Percentiles rank a stretch among this genome's conserved stretches.
These are phyloP conservation scores for Xylaria sp. DNA, from an alignment of 2,329 filamentous ascomycete species.

Conservation along the genomic window DNA sequence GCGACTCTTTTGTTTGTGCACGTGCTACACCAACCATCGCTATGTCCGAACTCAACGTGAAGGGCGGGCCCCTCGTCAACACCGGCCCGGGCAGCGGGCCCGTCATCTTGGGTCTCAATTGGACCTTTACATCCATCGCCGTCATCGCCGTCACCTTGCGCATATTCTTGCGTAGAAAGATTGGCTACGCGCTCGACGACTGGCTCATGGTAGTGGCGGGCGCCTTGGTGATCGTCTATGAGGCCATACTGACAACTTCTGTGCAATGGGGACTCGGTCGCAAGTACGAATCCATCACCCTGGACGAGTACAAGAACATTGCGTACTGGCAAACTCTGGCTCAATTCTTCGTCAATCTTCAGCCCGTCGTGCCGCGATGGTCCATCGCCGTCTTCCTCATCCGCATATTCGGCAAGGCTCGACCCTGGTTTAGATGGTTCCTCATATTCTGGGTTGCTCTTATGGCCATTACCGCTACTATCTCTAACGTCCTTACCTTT, in stretches of 20 bases:
- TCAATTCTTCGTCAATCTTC: background rate
- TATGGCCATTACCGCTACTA: background rate
- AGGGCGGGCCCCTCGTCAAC: too few species aligned
- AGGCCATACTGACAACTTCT: background rate
- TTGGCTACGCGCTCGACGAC: background rate
- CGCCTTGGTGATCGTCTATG: background rate
- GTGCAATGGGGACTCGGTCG: background rate
- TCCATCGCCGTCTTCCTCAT: conserved; percentile 10
- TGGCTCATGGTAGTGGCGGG: background rate
- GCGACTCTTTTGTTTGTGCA: too few species aligned
- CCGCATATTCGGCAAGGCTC: background rate
- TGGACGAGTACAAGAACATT: background rate
- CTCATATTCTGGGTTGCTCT: background rate
- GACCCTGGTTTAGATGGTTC: conserved; percentile 1
- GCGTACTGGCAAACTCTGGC: background rate
- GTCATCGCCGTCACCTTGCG: background rate
- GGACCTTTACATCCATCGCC: background rate
- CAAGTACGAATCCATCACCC: background rate
- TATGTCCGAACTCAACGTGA: too few species aligned
- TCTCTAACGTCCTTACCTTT: background rate
- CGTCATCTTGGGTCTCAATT: background rate
- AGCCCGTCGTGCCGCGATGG: background rate
- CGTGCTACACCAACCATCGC: too few species aligned
- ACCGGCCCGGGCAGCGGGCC: background rate
- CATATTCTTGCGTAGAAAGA: background rate